Evolutionary conservation across 345 rosid genomes (phyloP).

Genomic region (Populus davidiana): DNA sequence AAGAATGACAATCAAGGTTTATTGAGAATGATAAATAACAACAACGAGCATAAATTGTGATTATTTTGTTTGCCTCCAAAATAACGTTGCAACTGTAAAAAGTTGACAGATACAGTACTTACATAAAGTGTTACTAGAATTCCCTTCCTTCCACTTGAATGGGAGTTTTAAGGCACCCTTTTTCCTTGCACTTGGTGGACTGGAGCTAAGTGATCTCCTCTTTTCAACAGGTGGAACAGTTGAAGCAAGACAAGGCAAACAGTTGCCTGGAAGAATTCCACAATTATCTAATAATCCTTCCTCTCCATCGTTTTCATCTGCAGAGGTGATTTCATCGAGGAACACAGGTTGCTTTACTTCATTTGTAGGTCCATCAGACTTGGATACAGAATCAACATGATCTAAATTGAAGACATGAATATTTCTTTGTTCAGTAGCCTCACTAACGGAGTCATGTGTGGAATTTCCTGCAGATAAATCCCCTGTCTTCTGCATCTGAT

Average conservation of each 20-base stretch:
- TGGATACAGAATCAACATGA: slow-evolving; percentile 28
- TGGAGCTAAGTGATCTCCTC: slow-evolving; percentile 30
- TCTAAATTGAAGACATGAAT: slow-evolving; percentile 31
- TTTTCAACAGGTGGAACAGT: slow-evolving; percentile 25
- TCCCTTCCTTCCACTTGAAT: slow-evolving; percentile 34
- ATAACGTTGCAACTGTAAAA: not conserved
- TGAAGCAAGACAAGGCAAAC: slow-evolving; percentile 36
- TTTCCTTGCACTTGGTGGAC: slow-evolving; percentile 34
- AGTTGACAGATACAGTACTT: slow-evolving; percentile 1
- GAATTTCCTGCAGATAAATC: slow-evolving; percentile 38
- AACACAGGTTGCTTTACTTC: slow-evolving; percentile 47
- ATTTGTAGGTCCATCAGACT: slow-evolving; percentile 15
- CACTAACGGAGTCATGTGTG: slow-evolving; percentile 29
- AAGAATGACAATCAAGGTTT: not conserved
- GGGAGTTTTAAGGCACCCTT: slow-evolving; percentile 24
- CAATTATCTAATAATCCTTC: slow-evolving; percentile 30
- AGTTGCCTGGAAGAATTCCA: slow-evolving; percentile 32
- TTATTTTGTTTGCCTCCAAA: not conserved
- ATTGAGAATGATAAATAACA: not conserved
- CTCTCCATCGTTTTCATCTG: slow-evolving; percentile 22
- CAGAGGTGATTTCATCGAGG: slow-evolving; percentile 48
- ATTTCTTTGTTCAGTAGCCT: slow-evolving; percentile 24
- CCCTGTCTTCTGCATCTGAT: slow-evolving; percentile 39
- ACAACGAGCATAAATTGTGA: not conserved
- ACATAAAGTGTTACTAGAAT: slow-evolving; percentile 20